These are phyloP conservation scores for Aegilops tauschii DNA, from an alignment of 176 grass and related monocot species.

Conservation along the genomic window DNA sequence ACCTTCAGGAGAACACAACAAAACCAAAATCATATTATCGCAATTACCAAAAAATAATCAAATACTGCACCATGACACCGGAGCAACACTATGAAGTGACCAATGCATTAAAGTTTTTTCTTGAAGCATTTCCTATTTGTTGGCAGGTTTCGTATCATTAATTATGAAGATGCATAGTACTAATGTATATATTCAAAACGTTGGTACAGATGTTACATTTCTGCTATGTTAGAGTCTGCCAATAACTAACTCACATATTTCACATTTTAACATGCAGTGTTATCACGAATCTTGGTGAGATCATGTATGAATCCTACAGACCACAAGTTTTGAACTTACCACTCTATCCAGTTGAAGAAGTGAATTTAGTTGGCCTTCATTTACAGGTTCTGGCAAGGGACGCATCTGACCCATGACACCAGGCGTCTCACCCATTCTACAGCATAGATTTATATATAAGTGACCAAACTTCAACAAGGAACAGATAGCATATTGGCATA, in stretches of 20 bases:
- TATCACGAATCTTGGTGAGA: not conserved
- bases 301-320: not conserved
- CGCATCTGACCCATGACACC: constrained; percentile 76
- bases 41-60: not conserved
- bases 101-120: not conserved
- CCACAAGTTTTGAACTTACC: constrained; percentile 40
- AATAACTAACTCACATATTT: not conserved
- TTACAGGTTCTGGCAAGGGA: constrained; percentile 49
- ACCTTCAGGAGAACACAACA: constrained; percentile 27
- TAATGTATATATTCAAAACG: not conserved
- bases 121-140: not conserved
- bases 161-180: not conserved
- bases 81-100: not conserved
- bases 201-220: not conserved
- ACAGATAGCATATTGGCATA: not conserved
- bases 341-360: constrained; percentile 54
- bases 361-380: constrained; percentile 56
- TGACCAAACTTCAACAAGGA: constrained; percentile 8
- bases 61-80: not conserved
- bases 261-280: not conserved
- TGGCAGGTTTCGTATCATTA: not conserved
- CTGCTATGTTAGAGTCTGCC: not conserved
- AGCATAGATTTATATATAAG: not conserved
- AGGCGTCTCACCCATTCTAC: constrained; percentile 55
- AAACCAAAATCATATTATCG: not conserved